A percentile compares a stretch with the other conserved stretches of the same genome.
Evolutionary conservation across 306 rosid species (phyloP).

Genomic region (Styphnolobium japonicum): DNA sequence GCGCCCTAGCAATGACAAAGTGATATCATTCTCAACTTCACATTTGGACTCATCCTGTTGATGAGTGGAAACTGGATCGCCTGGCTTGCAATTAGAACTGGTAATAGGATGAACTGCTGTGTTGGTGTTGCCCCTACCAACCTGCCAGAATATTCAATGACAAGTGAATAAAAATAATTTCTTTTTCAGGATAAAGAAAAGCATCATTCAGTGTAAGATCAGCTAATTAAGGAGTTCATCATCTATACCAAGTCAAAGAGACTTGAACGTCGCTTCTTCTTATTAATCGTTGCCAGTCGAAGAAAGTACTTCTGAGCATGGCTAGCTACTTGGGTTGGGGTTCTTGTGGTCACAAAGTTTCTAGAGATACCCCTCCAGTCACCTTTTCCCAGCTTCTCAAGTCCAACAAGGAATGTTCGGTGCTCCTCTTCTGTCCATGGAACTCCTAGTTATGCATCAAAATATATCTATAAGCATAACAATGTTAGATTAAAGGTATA

Average conservation of each 20-base stretch:
- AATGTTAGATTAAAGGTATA: background rate
- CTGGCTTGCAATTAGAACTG: background rate
- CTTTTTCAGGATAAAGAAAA: background rate
- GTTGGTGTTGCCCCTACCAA: conserved; percentile 42
- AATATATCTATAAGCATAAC: background rate
- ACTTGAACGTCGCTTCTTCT: conserved; percentile 80
- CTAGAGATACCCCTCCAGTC: conserved; percentile 94
- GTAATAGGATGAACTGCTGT: background rate
- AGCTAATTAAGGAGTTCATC: background rate
- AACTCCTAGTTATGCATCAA: conserved; percentile 45
- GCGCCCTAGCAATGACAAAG: conserved; percentile 32
- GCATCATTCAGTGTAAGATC: background rate
- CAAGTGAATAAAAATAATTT: background rate
- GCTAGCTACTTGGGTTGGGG: conserved; percentile 96
- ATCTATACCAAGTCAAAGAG: conserved; percentile 69
- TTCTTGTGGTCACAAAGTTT: conserved; percentile 74
- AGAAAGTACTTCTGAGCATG: conserved; percentile 95
- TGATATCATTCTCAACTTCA: conserved; percentile 25
- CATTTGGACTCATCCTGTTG: conserved; percentile 3
- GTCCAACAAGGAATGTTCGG: conserved; percentile 70
- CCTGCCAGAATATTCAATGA: conserved; percentile 31
- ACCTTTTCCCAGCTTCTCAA: conserved; percentile 84
- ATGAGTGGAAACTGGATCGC: background rate
- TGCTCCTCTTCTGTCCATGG: conserved; percentile 98
- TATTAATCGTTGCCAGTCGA: conserved; percentile 48